These are phyloP conservation scores for Cladophialophora chaetospira DNA, from an alignment of 2,329 filamentous ascomycete genomes.

Conservation along the genomic window DNA sequence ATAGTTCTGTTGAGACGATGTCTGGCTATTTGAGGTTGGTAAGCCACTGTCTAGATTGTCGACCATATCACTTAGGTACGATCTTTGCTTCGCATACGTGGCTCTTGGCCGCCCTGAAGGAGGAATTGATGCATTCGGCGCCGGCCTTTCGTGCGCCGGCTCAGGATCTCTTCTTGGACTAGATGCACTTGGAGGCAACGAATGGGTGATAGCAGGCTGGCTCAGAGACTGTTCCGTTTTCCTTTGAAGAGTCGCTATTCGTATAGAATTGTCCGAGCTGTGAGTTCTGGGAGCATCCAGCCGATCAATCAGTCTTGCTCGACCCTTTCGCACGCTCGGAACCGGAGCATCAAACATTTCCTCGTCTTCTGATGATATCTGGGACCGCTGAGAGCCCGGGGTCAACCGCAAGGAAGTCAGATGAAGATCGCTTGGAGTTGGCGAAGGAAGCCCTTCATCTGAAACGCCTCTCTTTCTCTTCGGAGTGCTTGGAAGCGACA, in stretches of 20 bases:
- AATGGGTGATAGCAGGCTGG: slow-evolving; percentile 1
- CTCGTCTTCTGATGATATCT: slow-evolving; percentile 19
- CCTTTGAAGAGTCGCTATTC: neutral
- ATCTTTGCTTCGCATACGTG: slow-evolving; percentile 62
- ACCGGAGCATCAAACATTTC: slow-evolving; percentile 15
- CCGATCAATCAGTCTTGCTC: slow-evolving; percentile 27
- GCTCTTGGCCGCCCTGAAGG: slow-evolving; percentile 17
- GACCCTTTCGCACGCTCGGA: slow-evolving; percentile 3
- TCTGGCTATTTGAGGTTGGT: slow-evolving; percentile 20
- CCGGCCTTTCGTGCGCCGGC: neutral
- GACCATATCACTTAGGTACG: slow-evolving; percentile 58
- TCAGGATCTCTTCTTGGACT: neutral
- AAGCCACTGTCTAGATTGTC: slow-evolving; percentile 34
- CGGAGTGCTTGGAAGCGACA: slow-evolving; percentile 23
- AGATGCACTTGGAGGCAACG: neutral
- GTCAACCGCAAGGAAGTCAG: slow-evolving; percentile 28
- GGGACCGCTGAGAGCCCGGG: slow-evolving; percentile 15
- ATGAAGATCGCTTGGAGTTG: slow-evolving; percentile 28
- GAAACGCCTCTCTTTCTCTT: slow-evolving; percentile 27
- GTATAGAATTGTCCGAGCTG: neutral
- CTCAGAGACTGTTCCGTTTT: neutral
- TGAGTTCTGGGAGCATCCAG: slow-evolving; percentile 26
- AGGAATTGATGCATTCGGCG: slow-evolving; percentile 1
- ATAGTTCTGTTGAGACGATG: slow-evolving; percentile 21
- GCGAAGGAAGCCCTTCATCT: slow-evolving; percentile 10